Base-by-base conservation (phyloP, 2,329 filamentous ascomycete genomes). In the Epicoccum sorghinum region DNA sequence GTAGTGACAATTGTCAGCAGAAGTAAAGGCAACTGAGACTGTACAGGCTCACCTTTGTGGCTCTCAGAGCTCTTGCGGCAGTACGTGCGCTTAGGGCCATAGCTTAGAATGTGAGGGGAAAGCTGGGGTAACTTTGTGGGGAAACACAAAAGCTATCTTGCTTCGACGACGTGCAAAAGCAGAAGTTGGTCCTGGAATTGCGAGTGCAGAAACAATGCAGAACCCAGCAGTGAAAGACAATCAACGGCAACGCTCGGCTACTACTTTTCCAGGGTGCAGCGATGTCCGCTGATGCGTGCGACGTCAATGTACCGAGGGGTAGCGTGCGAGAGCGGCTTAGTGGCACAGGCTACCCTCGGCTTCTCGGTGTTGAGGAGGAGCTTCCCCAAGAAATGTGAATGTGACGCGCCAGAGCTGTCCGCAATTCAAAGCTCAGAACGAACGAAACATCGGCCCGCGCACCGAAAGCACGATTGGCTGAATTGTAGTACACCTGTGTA, bases 21-120 rank as follows among this genome's bases (percentile, higher is more conserved):
- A 24, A 7, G 7, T n/a, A 3, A 3, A 9, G 10, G n/a, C 2
- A 51, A 53, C 57, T 32, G 14, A 12, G 4, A 7, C 18, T 39
- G 50, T 44, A 48, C 41, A 40, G 51, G 69, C 81, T 71, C 79
- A 89, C 88, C 79, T 84, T 85, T 54, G 88, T 74, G 65, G 83
- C 83, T 75, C 84, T 81, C 64, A 90, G 75, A 66, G 86, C 87
- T 76, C 83, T 81, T 38, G 84, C 80, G 50, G 86, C 84, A 62
- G 81, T 79, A 74, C 84, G 82, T 53, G 87, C 75, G 66, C 83
- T 86, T 74, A 89, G 78, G 49, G 87, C 83, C 88, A 90, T 90
- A 58, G 69, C 74, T 29, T 29, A 49, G 59, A 30, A 60, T 57
- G 54, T 51, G 61, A 66, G 64, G 69, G 67, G 68, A 65, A 67